These are phyloP conservation scores for Akanthomyces lecanii DNA, from an alignment of 2,329 filamentous ascomycete genomes.

Conservation along the genomic window DNA sequence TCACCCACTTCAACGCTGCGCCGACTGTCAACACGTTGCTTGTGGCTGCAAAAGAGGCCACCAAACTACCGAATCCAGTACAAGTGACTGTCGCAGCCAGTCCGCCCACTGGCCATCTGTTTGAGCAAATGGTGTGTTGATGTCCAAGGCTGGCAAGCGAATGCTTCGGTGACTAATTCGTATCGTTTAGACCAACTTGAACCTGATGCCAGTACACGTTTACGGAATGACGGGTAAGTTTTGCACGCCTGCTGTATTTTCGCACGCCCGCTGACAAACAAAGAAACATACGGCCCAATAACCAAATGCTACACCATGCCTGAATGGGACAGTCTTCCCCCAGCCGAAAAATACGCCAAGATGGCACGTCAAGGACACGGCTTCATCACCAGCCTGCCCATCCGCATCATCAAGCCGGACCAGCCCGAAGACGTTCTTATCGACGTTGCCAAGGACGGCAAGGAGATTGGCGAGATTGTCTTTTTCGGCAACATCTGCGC, in stretches of 20 bases:
- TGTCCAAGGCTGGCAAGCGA: neutral
- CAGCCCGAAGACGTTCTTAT: slow-evolving; percentile 55
- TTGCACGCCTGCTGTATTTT: neutral
- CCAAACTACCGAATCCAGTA: slow-evolving; percentile 63
- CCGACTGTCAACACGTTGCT: slow-evolving; percentile 95
- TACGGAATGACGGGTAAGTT: slow-evolving; percentile 65
- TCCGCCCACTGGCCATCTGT: slow-evolving; percentile 83
- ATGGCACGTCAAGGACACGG: slow-evolving; percentile 96
- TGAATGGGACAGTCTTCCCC: slow-evolving; percentile 70
- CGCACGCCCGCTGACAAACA: neutral
- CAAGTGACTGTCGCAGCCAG: slow-evolving; percentile 89
- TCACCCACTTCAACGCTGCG: slow-evolving; percentile 94
- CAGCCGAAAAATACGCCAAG: slow-evolving; percentile 73
- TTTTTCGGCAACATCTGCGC: slow-evolving; percentile 90
- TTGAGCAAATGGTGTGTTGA: slow-evolving; percentile 75
- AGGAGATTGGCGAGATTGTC: slow-evolving; percentile 59
- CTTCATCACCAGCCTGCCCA: slow-evolving; percentile 76
- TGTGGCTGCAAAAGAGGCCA: slow-evolving; percentile 74
- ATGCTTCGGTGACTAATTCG: neutral
- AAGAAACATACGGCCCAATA: slow-evolving; percentile 88
- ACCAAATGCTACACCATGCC: slow-evolving; percentile 90
- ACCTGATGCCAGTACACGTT: slow-evolving; percentile 86
- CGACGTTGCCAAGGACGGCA: slow-evolving; percentile 46
- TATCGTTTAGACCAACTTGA: slow-evolving; percentile 51
- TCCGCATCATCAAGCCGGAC: slow-evolving; percentile 76